Evolutionary conservation across 768 basidiomycete genomes (phyloP).

Genomic region (Russula olivacea): DNA sequence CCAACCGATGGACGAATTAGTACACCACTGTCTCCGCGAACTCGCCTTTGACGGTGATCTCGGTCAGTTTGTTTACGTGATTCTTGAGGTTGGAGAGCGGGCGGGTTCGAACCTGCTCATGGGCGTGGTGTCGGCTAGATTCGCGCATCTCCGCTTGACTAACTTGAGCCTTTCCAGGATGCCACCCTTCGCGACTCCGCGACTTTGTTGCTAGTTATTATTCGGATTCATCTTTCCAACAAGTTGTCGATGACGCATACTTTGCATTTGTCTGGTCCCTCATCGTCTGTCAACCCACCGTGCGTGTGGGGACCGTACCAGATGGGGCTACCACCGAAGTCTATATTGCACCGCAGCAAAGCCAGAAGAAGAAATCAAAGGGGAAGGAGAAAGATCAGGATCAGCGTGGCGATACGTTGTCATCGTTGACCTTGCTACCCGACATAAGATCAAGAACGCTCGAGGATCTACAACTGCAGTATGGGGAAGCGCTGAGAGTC

Average conservation of each 20-base stretch:
- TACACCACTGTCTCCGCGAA: conserved; percentile 80
- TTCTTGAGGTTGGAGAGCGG: conserved; percentile 5
- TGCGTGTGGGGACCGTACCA: conserved; percentile 69
- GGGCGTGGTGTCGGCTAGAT: neutral
- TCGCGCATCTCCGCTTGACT: conserved; percentile 8
- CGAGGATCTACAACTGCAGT: conserved; percentile 48
- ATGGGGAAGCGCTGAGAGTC: conserved; percentile 63
- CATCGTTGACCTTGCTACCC: conserved; percentile 44
- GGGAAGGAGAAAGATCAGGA: conserved; percentile 42
- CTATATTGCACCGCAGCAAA: conserved; percentile 70
- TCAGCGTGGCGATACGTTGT: conserved; percentile 40
- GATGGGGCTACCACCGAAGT: conserved; percentile 59
- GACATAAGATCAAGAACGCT: conserved; percentile 53
- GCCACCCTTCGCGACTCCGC: conserved; percentile 60
- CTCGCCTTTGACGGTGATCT: conserved; percentile 87
- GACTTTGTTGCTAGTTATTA: conserved; percentile 70
- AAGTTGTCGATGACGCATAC: conserved; percentile 69
- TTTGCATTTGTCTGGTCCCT: conserved; percentile 79
- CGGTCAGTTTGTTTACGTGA: conserved; percentile 48
- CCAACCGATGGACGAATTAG: conserved; percentile 68
- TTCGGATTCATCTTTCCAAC: conserved; percentile 34
- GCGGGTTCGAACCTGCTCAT: conserved; percentile 23
- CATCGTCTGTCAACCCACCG: conserved; percentile 66
- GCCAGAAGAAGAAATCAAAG: conserved; percentile 46
- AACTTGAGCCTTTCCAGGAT: conserved; percentile 45